Evolutionary conservation across 1,284 basidiomycete genomes (phyloP).

Genomic region (Apiotrichum laibachii): DNA sequence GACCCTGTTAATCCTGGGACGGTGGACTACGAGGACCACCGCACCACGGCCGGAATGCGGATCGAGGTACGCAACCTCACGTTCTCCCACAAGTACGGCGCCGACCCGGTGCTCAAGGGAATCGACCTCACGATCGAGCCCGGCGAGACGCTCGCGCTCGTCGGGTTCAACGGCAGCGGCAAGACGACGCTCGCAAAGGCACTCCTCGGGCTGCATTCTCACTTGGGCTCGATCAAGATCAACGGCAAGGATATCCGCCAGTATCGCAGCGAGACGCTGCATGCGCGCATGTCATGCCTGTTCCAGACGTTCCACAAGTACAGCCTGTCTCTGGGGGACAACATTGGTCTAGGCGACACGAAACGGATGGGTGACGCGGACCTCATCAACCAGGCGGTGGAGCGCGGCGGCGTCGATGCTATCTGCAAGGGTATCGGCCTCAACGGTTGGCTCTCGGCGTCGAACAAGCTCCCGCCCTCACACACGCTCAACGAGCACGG

Average conservation of each 20-base stretch:
- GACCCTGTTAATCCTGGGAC: constrained; percentile 40
- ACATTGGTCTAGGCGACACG: constrained; percentile 71
- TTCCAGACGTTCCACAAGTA: constrained; percentile 79
- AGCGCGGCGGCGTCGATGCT: constrained; percentile 62
- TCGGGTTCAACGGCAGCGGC: constrained; percentile 58
- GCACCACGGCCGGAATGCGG: constrained; percentile 57
- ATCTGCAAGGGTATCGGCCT: constrained; percentile 26
- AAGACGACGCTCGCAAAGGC: constrained; percentile 78
- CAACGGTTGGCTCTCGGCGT: constrained; percentile 10
- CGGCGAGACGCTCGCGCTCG: constrained; percentile 75
- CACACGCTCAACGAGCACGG: too few relatives aligned
- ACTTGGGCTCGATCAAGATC: constrained; percentile 62
- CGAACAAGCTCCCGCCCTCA: background rate
- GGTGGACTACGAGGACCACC: constrained; percentile 31
- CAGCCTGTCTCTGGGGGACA: constrained; percentile 67
- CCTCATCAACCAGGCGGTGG: constrained; percentile 62
- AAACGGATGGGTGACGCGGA: constrained; percentile 31
- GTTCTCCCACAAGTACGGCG: constrained; percentile 71
- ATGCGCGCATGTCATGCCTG: constrained; percentile 68
- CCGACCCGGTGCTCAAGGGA: constrained; percentile 62
- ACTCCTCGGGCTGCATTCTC: constrained; percentile 64
- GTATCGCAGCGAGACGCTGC: constrained; percentile 65
- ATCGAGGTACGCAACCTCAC: constrained; percentile 68
- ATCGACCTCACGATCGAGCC: constrained; percentile 66
- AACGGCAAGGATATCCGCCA: constrained; percentile 66